A percentile compares a stretch with the other conserved stretches of the same genome.
phyloP scores from a whole-genome alignment of 305 asterid species.

The Fraxinus angustifolia region DNA sequence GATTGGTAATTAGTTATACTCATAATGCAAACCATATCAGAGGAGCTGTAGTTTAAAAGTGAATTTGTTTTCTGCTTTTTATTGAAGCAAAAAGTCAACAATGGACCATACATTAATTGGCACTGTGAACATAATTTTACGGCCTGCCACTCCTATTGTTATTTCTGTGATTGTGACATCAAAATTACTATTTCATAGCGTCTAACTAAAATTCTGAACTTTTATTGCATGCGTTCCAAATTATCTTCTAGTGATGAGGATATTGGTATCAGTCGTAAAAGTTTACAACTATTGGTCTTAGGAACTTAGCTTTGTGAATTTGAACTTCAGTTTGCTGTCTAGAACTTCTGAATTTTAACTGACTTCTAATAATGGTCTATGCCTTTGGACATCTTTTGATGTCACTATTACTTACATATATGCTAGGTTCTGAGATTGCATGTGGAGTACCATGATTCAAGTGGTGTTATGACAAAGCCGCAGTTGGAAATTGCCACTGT shows the following conservation, averaged over 20 bases:
- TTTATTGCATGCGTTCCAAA: background rate
- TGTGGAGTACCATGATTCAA: slow-evolving; percentile 38
- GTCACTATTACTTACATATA: slow-evolving; percentile 1
- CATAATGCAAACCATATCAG: background rate
- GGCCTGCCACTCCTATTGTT: background rate
- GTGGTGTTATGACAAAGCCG: slow-evolving; percentile 24
- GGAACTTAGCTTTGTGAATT: background rate
- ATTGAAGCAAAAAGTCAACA: background rate
- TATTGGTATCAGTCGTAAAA: background rate
- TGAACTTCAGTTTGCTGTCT: background rate
- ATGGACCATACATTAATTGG: background rate
- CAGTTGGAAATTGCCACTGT: slow-evolving; percentile 19
- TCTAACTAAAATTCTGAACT: background rate
- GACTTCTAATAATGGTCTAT: background rate
- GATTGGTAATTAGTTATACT: background rate
- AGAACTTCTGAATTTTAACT: background rate
- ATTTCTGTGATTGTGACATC: background rate
- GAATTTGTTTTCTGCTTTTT: background rate
- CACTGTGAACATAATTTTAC: background rate
- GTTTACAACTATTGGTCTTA: background rate
- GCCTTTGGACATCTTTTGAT: slow-evolving; percentile 5
- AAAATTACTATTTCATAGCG: background rate
- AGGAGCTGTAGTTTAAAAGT: background rate
- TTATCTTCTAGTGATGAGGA: background rate
- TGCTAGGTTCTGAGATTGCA: slow-evolving; percentile 74